Evolutionary conservation across 306 rosid genomes (phyloP), one percentile per base, ranked within the genome.

Genomic region (Fragaria nilgerrensis): DNA sequence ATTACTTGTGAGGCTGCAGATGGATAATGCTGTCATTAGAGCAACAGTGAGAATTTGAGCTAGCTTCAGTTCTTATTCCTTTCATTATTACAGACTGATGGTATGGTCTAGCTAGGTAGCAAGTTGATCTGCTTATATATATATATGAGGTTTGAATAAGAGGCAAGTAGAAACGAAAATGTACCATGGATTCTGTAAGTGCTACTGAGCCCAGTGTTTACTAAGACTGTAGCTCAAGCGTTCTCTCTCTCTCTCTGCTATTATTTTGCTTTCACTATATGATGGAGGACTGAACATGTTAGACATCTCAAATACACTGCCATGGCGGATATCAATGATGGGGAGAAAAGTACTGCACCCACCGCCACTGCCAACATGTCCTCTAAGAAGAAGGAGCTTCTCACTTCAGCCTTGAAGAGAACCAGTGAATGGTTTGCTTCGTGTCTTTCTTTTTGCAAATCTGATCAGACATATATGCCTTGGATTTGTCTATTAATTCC

Each of bases 391-490:
- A 90, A 89, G 77, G 97, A 89, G 78, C 96, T 90, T 85, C 94
- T 87, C 76, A 89, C 97, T 68, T 74, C 92, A 77, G 96, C 97
- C 81, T 80, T 89, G 89, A 88, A 88, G 86, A 88, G 99, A 87
- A 92, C 99, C 43, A 92, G 97, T 87, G 97, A 95, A 71, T 92
- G 99, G 98, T 95, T 85, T 70, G 80, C 70, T 83, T 81, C n/a
- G 68, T 44, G 14, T 66, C 22, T 7, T 75, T 58, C 66, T 22
- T 37, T 56, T 37, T 72, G 39, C 34, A 72, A 43, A 17, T 65
- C 61, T 86, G 75, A 34, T 74, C 15, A 50, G n/a, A 34, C 20
- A 41, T 66, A 39, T 3, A 37, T 66, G 25, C n/a, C 13, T 37
- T 66, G 3, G 11, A 37, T 36, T 70, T 58, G 52, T 78, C 43